These are phyloP conservation scores for Lathyrus aphaca DNA, from an alignment of 306 rosid species.

Conservation along the genomic window DNA sequence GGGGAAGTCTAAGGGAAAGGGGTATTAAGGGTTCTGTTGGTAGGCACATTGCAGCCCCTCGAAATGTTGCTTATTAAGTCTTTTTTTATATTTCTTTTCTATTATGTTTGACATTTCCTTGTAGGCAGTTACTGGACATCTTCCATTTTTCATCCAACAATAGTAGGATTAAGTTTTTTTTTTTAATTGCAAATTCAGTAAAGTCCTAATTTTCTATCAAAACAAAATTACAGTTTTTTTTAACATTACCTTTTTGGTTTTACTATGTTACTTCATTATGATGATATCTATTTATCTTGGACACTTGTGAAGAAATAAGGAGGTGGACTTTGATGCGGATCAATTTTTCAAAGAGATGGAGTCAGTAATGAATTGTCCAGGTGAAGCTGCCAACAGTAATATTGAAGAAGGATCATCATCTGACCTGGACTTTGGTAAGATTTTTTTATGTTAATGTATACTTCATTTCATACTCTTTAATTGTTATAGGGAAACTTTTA, in stretches of 20 bases:
- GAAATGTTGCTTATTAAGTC: background rate
- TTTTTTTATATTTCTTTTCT: background rate
- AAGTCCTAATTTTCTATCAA: conserved; percentile 3
- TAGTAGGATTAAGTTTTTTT: background rate
- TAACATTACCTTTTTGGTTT: conserved; percentile 13
- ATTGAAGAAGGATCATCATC: conserved; percentile 77
- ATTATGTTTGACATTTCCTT: background rate
- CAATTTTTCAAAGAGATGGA: conserved; percentile 74
- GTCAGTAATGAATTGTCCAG: conserved; percentile 66
- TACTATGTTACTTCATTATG: conserved; percentile 9
- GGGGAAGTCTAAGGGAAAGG: background rate
- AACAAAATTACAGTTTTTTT: background rate
- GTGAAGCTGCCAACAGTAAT: conserved; percentile 50
- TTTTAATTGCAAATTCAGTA: too few relatives aligned
- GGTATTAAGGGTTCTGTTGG: background rate
- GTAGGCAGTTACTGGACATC: background rate
- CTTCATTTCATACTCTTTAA: background rate
- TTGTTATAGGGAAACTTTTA: background rate
- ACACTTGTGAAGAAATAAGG: conserved; percentile 67
- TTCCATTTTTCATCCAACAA: background rate
- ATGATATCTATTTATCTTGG: conserved; percentile 35
- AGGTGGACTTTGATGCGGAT: conserved; percentile 78
- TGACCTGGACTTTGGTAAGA: conserved; percentile 80
- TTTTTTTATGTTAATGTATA: conserved; percentile 24
- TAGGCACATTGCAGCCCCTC: background rate